Evolutionary conservation across 1,139 yeast species (phyloP).

Genomic region (Geotrichum fermentans): DNA sequence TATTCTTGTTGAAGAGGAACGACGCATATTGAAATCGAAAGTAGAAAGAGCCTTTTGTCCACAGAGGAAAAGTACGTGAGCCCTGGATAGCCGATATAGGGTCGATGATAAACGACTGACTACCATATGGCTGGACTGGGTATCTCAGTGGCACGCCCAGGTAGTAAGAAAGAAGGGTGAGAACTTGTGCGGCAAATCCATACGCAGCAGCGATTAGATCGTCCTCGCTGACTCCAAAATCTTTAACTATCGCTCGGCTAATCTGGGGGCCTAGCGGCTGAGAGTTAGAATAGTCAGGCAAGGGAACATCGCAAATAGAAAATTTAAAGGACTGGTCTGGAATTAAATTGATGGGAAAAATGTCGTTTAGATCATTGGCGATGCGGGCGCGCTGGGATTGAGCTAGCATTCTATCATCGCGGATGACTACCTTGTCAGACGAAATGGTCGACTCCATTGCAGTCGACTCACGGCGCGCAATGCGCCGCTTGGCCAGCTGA

Average conservation of each 20-base stretch:
- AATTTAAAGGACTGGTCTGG: conserved; percentile 34
- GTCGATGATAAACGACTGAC: conserved; percentile 49
- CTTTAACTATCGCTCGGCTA: conserved; percentile 8
- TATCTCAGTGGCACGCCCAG: conserved; percentile 48
- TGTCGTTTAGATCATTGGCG: conserved; percentile 26
- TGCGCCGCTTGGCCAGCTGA: conserved; percentile 13
- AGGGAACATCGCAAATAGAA: conserved; percentile 36
- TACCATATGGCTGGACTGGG: conserved; percentile 49
- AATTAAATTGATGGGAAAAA: conserved; percentile 39
- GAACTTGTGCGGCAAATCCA: conserved; percentile 47
- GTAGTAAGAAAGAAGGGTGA: conserved; percentile 42
- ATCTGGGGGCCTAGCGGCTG: conserved; percentile 11
- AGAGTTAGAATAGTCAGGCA: conserved; percentile 26
- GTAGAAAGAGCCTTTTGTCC: conserved; percentile 45
- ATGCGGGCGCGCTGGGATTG: conserved; percentile 29
- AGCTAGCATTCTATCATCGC: conserved; percentile 4
- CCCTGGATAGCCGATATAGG: conserved; percentile 46
- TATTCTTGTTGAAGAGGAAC: conserved; percentile 45
- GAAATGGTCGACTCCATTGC: conserved; percentile 18
- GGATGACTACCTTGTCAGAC: conserved; percentile 18
- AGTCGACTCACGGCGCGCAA: conserved; percentile 9
- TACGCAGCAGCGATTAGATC: conserved; percentile 47
- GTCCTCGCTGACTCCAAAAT: conserved; percentile 31
- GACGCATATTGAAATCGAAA: conserved; percentile 53
- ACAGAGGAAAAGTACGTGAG: conserved; percentile 45